A percentile compares a stretch with the other conserved stretches of the same genome.
Evolutionary conservation across 352 stramenopile species (phyloP).

Genomic region (Phytophthora aleatoria): DNA sequence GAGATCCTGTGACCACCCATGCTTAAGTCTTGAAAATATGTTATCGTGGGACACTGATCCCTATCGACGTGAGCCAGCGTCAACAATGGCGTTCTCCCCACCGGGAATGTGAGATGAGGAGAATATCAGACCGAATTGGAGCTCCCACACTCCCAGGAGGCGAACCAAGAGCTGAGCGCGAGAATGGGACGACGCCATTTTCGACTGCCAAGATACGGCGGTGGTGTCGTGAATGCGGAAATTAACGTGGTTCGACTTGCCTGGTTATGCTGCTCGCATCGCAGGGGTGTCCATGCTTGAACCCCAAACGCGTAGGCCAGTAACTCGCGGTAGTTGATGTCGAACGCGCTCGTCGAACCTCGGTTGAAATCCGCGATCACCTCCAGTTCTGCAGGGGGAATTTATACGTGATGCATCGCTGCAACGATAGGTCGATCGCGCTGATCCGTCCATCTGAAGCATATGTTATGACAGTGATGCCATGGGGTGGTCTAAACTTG

Average conservation of each 20-base stretch:
- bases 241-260: background rate
- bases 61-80: too few relatives aligned
- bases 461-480: background rate
- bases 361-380: background rate
- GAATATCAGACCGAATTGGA: background rate
- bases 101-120: conserved; percentile 12
- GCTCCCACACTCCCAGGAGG: conserved; percentile 2
- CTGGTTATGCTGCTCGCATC: background rate
- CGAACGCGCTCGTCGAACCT: conserved; percentile 9
- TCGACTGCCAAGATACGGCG: background rate
- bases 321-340: conserved; percentile 36
- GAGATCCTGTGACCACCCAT: background rate
- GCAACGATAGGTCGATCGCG: background rate
- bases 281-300: background rate
- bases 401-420: background rate
- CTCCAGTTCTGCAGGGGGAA: background rate
- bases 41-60: too few relatives aligned
- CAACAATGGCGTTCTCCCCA: background rate
- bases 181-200: background rate
- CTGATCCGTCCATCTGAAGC: background rate
- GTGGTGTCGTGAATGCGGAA: background rate
- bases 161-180: conserved; percentile 8
- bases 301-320: conserved; percentile 12
- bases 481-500: background rate
- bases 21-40: too few relatives aligned